Evolutionary conservation across 768 basidiomycete species (phyloP).

Genomic region (Podaxis pistillaris): DNA sequence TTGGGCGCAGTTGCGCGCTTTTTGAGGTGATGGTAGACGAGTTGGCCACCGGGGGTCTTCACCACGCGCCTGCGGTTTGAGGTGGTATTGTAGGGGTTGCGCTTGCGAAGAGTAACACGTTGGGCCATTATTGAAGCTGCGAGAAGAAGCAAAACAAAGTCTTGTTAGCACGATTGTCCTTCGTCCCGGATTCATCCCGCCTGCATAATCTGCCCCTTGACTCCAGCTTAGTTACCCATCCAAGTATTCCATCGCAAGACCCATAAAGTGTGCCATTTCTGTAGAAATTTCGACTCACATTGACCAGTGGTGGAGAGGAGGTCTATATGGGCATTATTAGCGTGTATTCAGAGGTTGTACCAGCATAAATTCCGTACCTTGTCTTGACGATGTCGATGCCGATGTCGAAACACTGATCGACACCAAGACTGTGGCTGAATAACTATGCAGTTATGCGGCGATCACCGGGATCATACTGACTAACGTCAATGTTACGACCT

Average conservation of each 20-base stretch:
- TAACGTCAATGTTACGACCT: neutral
- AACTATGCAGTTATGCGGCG: slow-evolving; percentile 38
- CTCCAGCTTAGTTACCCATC: neutral
- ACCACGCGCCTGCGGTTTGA: slow-evolving; percentile 94
- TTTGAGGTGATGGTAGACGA: slow-evolving; percentile 97
- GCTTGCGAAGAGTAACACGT: slow-evolving; percentile 99
- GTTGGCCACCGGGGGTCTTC: slow-evolving; percentile 98
- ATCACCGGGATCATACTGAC: slow-evolving; percentile 20
- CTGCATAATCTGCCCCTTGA: neutral
- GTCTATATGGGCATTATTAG: slow-evolving; percentile 17
- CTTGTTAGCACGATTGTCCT: slow-evolving; percentile 6
- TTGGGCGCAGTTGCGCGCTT: slow-evolving; percentile 90
- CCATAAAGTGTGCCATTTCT: slow-evolving; percentile 10
- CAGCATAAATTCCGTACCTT: slow-evolving; percentile 42
- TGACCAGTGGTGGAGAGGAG: slow-evolving; percentile 21
- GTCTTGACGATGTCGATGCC: slow-evolving; percentile 63
- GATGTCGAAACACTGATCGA: slow-evolving; percentile 36
- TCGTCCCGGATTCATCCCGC: neutral
- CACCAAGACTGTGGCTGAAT: slow-evolving; percentile 33
- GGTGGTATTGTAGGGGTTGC: slow-evolving; percentile 96
- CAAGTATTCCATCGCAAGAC: slow-evolving; percentile 5
- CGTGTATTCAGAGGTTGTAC: slow-evolving; percentile 17
- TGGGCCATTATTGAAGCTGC: slow-evolving; percentile 75
- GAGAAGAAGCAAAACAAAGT: slow-evolving; percentile 1
- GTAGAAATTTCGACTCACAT: slow-evolving; percentile 33